Conservation (phyloP, 345 rosid species). For the Pistacia atlantica region DNA sequence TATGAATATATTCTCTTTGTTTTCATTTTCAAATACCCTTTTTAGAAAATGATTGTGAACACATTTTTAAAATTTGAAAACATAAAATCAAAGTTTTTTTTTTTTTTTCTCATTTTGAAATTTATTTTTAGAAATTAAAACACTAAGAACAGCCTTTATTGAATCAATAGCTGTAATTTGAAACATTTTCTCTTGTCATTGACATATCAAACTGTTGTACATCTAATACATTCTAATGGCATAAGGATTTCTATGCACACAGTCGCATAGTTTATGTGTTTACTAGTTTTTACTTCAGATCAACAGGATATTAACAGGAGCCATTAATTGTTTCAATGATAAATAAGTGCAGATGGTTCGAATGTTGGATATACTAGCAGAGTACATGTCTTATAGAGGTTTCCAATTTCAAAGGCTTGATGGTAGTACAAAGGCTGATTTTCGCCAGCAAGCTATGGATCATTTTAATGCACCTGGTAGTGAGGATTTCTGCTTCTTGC, state of each 20-base stretch:
- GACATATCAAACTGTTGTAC: not conserved
- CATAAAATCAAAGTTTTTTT: too few relatives aligned
- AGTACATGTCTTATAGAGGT: constrained; percentile 88
- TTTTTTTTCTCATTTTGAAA: too few relatives aligned
- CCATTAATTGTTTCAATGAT: constrained; percentile 4
- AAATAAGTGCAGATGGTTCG: constrained; percentile 83
- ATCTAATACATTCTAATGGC: not conserved
- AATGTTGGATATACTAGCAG: constrained; percentile 96
- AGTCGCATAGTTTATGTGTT: not conserved
- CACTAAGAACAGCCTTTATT: not conserved
- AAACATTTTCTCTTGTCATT: not conserved
- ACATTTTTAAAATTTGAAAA: too few relatives aligned
- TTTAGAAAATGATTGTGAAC: too few relatives aligned
- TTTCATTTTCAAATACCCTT: too few relatives aligned
- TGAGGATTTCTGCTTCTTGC: constrained; percentile 99
- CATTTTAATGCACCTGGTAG: constrained; percentile 98
- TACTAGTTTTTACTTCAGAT: not conserved
- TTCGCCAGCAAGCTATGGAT: constrained; percentile 99
- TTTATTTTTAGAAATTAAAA: too few relatives aligned
- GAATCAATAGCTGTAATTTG: not conserved
- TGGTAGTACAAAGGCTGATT: constrained; percentile 99
- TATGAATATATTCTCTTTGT: too few relatives aligned
- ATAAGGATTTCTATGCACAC: not conserved
- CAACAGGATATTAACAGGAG: not conserved
- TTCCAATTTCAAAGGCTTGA: constrained; percentile 99